phyloP scores from a whole-genome alignment of 73 alveolate genomes.

The Stentor roeselii region DNA sequence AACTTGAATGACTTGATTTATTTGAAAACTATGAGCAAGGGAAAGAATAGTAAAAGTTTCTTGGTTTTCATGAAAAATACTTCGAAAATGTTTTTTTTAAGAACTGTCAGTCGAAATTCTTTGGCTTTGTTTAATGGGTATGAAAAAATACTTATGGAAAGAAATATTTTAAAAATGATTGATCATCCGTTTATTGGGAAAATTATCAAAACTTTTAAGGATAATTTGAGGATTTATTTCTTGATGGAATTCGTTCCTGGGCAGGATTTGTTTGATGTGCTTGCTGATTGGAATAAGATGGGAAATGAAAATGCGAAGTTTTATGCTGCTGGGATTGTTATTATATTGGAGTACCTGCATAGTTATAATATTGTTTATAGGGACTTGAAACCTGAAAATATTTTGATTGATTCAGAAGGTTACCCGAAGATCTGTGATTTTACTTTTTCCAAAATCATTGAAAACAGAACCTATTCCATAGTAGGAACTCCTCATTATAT shows the following conservation, averaged over 20 bases:
- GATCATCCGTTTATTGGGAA: slow-evolving; percentile 19
- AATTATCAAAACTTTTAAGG: slow-evolving; percentile 20
- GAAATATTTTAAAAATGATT: neutral
- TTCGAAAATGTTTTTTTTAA: neutral
- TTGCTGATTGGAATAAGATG: neutral
- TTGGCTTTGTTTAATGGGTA: neutral
- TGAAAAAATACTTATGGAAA: neutral
- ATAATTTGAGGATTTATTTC: neutral
- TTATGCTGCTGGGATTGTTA: neutral
- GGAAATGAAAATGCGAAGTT: neutral
- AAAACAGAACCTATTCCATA: slow-evolving; percentile 2
- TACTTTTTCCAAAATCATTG: slow-evolving; percentile 14
- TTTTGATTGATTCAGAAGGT: slow-evolving; percentile 12
- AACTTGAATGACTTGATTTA: neutral
- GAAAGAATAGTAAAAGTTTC: neutral
- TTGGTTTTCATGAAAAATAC: neutral
- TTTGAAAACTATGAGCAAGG: slow-evolving; percentile 1
- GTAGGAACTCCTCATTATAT: slow-evolving; percentile 32
- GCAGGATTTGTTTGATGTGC: neutral
- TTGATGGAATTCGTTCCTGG: slow-evolving; percentile 24
- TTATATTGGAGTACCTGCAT: slow-evolving; percentile 17
- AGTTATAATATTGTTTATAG: neutral
- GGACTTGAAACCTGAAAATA: slow-evolving; percentile 9
- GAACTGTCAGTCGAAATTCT: neutral
- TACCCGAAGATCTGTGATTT: slow-evolving; percentile 5